Evolutionary conservation across 2,329 filamentous ascomycete species (phyloP).

Genomic region (Tolypocladium guangdongense): DNA sequence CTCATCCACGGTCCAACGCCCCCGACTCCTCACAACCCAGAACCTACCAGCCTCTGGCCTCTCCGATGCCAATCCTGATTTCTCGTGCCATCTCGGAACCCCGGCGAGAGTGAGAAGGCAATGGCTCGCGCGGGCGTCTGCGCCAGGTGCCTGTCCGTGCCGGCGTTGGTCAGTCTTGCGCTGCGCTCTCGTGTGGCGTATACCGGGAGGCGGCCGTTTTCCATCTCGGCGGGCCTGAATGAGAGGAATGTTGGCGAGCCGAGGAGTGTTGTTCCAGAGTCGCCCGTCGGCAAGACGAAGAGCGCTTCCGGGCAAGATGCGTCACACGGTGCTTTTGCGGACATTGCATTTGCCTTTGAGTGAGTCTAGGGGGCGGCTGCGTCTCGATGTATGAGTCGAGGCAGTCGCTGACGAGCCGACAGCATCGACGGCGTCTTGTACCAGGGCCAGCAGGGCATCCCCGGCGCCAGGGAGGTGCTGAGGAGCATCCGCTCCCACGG

Average conservation of each 20-base stretch:
- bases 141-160: neutral
- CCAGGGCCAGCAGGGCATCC: conserved; percentile 67
- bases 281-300: neutral
- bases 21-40: neutral
- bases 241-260: neutral
- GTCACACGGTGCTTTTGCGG: conserved; percentile 14
- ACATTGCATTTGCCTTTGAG: conserved; percentile 28
- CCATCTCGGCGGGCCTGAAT: neutral
- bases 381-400: too few relatives aligned
- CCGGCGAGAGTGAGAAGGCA: neutral
- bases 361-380: too few relatives aligned
- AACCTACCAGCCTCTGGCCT: neutral
- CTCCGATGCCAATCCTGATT: neutral
- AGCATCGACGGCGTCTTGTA: conserved; percentile 91
- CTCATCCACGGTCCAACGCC: neutral
- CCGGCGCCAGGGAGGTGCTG: conserved; percentile 66
- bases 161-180: neutral
- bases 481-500: conserved; percentile 59
- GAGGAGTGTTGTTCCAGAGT: neutral
- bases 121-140: neutral
- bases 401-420: neutral
- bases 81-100: neutral
- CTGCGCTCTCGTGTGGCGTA: neutral
- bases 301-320: neutral
- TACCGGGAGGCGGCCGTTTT: neutral